These are phyloP conservation scores for Nicotiana obtusifolia DNA, from an alignment of 257 asterid genomes.

Conservation along the genomic window DNA sequence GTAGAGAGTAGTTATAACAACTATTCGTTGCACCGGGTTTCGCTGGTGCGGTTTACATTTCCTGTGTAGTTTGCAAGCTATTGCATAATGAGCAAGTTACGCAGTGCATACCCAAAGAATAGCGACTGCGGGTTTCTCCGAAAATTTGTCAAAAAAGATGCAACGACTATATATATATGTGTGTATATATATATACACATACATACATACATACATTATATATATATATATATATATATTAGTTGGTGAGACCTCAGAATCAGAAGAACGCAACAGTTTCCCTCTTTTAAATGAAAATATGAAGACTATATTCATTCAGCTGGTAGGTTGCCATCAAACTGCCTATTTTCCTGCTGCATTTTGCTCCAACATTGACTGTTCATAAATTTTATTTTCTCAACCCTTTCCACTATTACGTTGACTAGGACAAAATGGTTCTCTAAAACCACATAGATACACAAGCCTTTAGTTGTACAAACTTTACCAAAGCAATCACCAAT, in stretches of 20 bases:
- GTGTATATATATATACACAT: too few species aligned
- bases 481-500: neutral
- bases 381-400: too few species aligned
- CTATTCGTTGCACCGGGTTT: too few species aligned
- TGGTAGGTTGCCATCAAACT: neutral
- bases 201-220: too few species aligned
- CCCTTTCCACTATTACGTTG: neutral
- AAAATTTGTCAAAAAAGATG: too few species aligned
- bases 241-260: neutral
- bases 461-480: neutral
- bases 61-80: too few species aligned
- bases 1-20: too few species aligned
- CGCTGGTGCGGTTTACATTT: too few species aligned
- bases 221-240: neutral
- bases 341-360: neutral
- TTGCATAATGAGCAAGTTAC: too few species aligned
- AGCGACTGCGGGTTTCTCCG: too few species aligned
- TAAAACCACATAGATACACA: neutral
- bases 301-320: neutral
- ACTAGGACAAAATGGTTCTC: neutral
- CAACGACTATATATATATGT: too few species aligned
- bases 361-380: neutral
- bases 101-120: too few species aligned
- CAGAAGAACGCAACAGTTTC: neutral
- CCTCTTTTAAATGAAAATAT: neutral